Evolutionary conservation across 2,329 filamentous ascomycete genomes (phyloP).

Genomic region (Spiromastix sp.): DNA sequence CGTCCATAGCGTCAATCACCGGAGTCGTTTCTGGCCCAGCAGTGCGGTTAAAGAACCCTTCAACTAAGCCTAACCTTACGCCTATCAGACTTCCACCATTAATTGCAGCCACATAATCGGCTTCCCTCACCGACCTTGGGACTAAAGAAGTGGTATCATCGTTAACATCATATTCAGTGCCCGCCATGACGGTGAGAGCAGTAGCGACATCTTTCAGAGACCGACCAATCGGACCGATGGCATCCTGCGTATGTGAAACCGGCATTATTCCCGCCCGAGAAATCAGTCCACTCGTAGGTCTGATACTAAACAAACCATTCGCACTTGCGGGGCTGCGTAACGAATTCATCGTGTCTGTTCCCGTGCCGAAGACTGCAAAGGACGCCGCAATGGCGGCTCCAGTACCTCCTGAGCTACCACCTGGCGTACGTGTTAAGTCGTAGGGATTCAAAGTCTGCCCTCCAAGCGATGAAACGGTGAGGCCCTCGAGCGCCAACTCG

Average conservation of each 20-base stretch:
- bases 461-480: conserved; percentile 51
- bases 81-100: conserved; percentile 24
- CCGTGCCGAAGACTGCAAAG: conserved; percentile 48
- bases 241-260: conserved; percentile 48
- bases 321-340: conserved; percentile 52
- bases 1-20: conserved; percentile 45
- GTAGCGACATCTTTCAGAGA: conserved; percentile 41
- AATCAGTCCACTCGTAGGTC: conserved; percentile 46
- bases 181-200: conserved; percentile 44
- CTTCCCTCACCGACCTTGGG: conserved; percentile 30
- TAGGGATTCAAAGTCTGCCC: conserved; percentile 60
- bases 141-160: conserved; percentile 20
- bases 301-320: conserved; percentile 49
- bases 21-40: conserved; percentile 43
- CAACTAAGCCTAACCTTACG: conserved; percentile 39
- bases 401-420: conserved; percentile 54
- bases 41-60: conserved; percentile 50
- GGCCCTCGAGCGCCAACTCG: conserved; percentile 53
- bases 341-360: conserved; percentile 54
- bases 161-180: conserved; percentile 35
- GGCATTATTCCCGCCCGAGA: conserved; percentile 43
- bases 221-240: conserved; percentile 44
- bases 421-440: conserved; percentile 53
- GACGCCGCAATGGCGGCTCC: conserved; percentile 50
- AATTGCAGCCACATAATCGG: conserved; percentile 39